Evolutionary conservation across 2,329 filamentous ascomycete genomes (phyloP).

Genomic region (Bipolaris cookei): DNA sequence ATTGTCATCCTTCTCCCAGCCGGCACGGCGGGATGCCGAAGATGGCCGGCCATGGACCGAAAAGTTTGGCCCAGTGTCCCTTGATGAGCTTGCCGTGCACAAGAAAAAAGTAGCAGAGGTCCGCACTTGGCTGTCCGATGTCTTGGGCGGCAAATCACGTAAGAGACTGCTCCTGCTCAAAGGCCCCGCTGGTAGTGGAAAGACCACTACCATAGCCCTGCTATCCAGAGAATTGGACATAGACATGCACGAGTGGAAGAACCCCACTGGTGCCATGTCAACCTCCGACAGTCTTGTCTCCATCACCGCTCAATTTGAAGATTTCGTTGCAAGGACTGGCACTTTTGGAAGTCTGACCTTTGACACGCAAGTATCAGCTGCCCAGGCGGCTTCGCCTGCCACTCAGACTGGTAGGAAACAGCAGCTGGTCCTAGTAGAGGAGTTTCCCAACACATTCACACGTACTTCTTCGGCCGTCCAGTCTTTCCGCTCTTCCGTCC

Average conservation of each 20-base stretch:
- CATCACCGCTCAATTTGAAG: slow-evolving; percentile 82
- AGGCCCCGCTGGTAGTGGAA: slow-evolving; percentile 88
- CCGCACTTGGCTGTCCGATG: slow-evolving; percentile 78
- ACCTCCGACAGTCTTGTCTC: slow-evolving; percentile 70
- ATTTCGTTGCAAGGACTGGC: slow-evolving; percentile 83
- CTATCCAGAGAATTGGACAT: slow-evolving; percentile 78
- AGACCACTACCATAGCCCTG: slow-evolving; percentile 84
- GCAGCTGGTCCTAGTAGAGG: slow-evolving; percentile 57
- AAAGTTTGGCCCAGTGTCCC: slow-evolving; percentile 73
- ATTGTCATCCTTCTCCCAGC: slow-evolving; percentile 36
- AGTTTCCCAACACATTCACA: slow-evolving; percentile 59
- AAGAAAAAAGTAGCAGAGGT: slow-evolving; percentile 94
- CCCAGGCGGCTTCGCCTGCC: slow-evolving; percentile 20
- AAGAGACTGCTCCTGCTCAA: slow-evolving; percentile 84
- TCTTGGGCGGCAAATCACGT: slow-evolving; percentile 64
- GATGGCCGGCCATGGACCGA: slow-evolving; percentile 85
- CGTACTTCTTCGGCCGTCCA: slow-evolving; percentile 53
- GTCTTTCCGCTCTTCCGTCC: slow-evolving; percentile 72
- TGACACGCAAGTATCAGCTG: slow-evolving; percentile 29
- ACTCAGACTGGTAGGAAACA: slow-evolving; percentile 32
- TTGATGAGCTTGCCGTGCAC: slow-evolving; percentile 90
- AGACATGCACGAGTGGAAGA: slow-evolving; percentile 88
- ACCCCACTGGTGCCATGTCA: slow-evolving; percentile 70
- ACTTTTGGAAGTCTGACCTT: slow-evolving; percentile 76
- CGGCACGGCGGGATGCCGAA: slow-evolving; percentile 41